These are phyloP conservation scores for Boletus sensibilis DNA, from an alignment of 768 basidiomycete genomes.

Conservation along the genomic window DNA sequence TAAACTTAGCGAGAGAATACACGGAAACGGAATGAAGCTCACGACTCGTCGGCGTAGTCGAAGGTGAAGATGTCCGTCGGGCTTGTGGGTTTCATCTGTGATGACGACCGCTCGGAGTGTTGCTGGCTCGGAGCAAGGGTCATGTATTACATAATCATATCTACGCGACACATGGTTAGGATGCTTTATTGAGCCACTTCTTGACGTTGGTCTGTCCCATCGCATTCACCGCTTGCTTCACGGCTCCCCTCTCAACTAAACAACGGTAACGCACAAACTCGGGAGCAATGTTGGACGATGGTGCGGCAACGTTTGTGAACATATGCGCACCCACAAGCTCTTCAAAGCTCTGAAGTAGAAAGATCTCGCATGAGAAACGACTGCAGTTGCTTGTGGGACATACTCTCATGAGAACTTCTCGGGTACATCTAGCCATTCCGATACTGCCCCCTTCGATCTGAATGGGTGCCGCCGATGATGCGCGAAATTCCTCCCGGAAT, in stretches of 20 bases:
- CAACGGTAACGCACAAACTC: conserved; percentile 80
- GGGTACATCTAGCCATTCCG: conserved; percentile 67
- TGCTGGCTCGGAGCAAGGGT: background rate
- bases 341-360: conserved; percentile 67
- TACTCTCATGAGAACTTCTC: conserved; percentile 65
- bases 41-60: conserved; percentile 76
- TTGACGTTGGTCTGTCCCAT: conserved; percentile 68
- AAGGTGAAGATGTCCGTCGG: conserved; percentile 36
- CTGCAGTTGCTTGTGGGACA: conserved; percentile 27
- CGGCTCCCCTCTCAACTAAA: conserved; percentile 56
- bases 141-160: conserved; percentile 25
- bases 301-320: conserved; percentile 51
- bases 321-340: conserved; percentile 54
- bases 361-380: background rate
- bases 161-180: conserved; percentile 3
- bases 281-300: conserved; percentile 50
- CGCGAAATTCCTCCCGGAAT: conserved; percentile 72
- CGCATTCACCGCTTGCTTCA: conserved; percentile 66
- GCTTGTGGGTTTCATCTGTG: conserved; percentile 12
- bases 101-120: background rate
- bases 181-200: conserved; percentile 71
- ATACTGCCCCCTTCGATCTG: conserved; percentile 72
- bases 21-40: conserved; percentile 22
- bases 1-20: background rate
- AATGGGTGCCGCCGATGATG: conserved; percentile 71